phyloP scores from a whole-genome alignment of 495 filamentous ascomycete genomes.

The Daldinia vernicosa region DNA sequence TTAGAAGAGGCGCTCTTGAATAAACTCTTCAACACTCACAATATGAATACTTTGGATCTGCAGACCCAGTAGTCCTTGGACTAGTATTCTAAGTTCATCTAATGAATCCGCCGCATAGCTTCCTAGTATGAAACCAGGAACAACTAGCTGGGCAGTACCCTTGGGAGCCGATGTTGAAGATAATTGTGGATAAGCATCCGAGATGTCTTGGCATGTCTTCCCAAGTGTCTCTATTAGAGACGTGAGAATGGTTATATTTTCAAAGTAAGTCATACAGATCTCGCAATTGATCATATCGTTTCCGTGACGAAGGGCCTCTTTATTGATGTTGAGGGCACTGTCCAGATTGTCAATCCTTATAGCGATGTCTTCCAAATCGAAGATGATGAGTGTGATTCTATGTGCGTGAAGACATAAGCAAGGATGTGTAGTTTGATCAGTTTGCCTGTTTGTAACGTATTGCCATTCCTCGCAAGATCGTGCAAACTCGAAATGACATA shows the following conservation, averaged over 20 bases:
- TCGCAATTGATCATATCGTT: neutral
- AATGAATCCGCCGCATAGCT: neutral
- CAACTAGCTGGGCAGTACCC: neutral
- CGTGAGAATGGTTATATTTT: neutral
- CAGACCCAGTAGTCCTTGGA: neutral
- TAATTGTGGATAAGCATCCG: neutral
- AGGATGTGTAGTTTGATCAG: neutral
- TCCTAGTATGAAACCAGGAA: neutral
- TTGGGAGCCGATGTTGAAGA: neutral
- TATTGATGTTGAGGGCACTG: neutral
- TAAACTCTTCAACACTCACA: neutral
- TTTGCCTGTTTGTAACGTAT: neutral
- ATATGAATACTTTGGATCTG: neutral
- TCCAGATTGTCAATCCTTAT: neutral
- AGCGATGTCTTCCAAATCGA: neutral
- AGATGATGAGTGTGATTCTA: neutral
- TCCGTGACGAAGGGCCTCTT: neutral
- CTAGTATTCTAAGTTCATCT: neutral
- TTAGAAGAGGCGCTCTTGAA: neutral
- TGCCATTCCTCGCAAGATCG: neutral
- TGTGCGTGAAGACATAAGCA: neutral
- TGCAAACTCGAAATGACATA: neutral
- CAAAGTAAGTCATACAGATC: neutral
- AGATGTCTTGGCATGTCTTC: neutral
- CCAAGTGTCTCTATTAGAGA: neutral